Percentiles rank a stretch among this genome's conserved stretches.
Conservation (phyloP, 345 rosid genomes). For the Eucalyptus virginea region DNA sequence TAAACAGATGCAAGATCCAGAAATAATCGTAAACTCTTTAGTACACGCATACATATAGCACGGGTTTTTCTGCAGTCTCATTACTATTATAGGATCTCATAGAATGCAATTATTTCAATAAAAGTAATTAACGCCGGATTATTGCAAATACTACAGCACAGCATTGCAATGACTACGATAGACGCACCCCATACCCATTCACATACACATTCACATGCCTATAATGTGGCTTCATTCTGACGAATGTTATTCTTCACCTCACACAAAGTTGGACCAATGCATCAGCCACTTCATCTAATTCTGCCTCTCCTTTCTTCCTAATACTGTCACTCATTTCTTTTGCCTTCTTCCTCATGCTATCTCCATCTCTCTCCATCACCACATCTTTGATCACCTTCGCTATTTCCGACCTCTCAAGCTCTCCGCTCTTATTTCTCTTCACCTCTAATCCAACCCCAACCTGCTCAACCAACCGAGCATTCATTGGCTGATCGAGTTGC, state of each 20-base stretch:
- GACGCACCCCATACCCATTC: not conserved
- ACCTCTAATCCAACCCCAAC: constrained; percentile 1
- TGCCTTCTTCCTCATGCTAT: not conserved
- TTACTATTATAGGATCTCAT: not conserved
- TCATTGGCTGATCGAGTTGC: constrained; percentile 10
- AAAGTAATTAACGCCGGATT: not conserved
- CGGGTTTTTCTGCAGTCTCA: not conserved
- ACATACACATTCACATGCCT: not conserved
- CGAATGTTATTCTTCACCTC: not conserved
- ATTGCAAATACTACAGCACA: not conserved
- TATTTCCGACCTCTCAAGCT: constrained; percentile 2
- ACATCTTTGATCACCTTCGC: constrained; percentile 1
- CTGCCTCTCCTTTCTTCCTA: not conserved
- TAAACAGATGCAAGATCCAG: too few relatives aligned
- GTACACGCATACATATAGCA: not conserved
- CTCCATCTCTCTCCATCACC: not conserved
- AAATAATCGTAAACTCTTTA: not conserved
- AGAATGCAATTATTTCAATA: not conserved
- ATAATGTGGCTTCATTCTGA: not conserved
- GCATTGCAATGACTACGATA: not conserved
- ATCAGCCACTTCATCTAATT: not conserved
- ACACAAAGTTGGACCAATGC: not conserved
- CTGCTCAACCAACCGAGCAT: not conserved
- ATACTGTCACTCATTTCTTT: not conserved
- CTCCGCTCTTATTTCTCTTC: not conserved